Base-by-base conservation (phyloP, 1,139 yeast genomes). In the Suhomyces bolitotheri region DNA sequence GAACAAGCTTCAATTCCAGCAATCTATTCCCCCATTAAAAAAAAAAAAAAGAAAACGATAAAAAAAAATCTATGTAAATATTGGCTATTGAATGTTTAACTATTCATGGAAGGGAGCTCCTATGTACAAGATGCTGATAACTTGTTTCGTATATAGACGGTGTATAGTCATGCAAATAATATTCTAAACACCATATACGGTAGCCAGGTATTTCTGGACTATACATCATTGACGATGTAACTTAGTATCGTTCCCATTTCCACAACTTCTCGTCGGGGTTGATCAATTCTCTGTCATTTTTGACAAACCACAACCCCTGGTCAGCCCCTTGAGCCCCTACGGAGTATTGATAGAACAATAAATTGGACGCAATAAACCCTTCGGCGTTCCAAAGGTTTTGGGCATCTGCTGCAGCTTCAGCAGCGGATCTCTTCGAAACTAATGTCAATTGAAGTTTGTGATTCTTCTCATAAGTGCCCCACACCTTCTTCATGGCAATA, bases 191-290 rank as follows among this genome's bases (percentile, higher is more conserved):
- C 21, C 7, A 7, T 19, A 9, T 7, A 7, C 9, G 21, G 21
- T 9, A 19, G 8, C 9, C 7, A 19, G 7, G 9, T 19, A 7
- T 7, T 19, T 9, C 21, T 19, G 9, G 7, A 19, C 9, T 7
- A 9, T 19, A 19, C 21, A 19, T 7, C 21, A n/a, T n/a, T n/a
- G n/a, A n/a, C n/a, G n/a, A n/a, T n/a, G n/a, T n/a, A n/a, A 10
- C 25, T 24, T 43, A 49, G 34, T 33, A 17, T 8, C 8, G 6
- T 8, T 17, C 62, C 82, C 83, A 78, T 47, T 68, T 70, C 74
- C 80, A 79, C 31, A 71, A 48, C 2, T 62, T 53, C 53, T 74
- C 74, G 14, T 65, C 66, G 1, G 84, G 84, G 52, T 79, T 79
- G 36, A 79, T 64, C 25, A 73, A 48, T 47, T 79, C 83, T 38